These are phyloP conservation scores for Xylaria sp. DNA, from an alignment of 2,329 filamentous ascomycete genomes.

Conservation along the genomic window DNA sequence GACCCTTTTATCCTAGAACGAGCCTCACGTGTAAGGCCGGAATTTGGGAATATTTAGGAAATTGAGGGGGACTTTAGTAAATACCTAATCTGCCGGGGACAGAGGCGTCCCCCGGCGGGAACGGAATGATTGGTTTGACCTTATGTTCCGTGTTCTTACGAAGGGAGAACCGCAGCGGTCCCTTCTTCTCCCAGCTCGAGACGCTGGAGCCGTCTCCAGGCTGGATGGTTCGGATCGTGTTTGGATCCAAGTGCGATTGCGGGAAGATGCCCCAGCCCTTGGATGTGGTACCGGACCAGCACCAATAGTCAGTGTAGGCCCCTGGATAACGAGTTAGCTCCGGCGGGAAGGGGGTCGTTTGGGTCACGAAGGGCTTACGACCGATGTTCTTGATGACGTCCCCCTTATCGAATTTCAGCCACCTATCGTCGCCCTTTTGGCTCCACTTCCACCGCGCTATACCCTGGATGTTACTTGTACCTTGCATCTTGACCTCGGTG, in stretches of 20 bases:
- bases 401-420: constrained; percentile 67
- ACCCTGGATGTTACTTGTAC: constrained; percentile 51
- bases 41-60: not conserved
- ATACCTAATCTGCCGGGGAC: constrained; percentile 22
- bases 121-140: constrained; percentile 13
- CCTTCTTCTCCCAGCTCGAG: constrained; percentile 36
- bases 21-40: not conserved
- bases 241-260: constrained; percentile 37
- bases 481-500: constrained; percentile 50
- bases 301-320: constrained; percentile 39
- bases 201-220: constrained; percentile 32
- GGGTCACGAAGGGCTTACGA: constrained; percentile 29
- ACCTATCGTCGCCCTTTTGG: constrained; percentile 49
- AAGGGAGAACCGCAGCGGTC: constrained; percentile 32
- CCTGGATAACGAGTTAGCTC: constrained; percentile 20
- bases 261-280: constrained; percentile 40
- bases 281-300: constrained; percentile 38
- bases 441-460: constrained; percentile 58
- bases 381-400: constrained; percentile 66
- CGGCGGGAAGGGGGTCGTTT: not conserved
- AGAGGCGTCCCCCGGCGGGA: constrained; percentile 21
- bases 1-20: not conserved
- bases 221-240: constrained; percentile 30
- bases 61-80: constrained; percentile 17
- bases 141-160: constrained; percentile 31